Evolutionary conservation across 345 rosid species (phyloP).

Genomic region (Capsella bursapastoris): DNA sequence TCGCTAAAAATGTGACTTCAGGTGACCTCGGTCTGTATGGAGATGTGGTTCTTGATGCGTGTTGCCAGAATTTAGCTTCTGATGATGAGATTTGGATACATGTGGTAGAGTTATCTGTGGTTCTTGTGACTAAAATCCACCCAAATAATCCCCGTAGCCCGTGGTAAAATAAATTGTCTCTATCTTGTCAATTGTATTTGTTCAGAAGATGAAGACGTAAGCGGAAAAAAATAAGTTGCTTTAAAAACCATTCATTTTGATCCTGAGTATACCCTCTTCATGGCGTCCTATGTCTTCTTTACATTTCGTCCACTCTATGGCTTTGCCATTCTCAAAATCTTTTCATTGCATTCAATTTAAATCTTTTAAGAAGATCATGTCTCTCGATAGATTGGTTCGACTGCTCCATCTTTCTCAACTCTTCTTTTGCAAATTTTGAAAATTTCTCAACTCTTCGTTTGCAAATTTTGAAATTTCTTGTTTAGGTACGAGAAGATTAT

Average conservation of each 20-base stretch:
- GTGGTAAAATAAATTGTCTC: conserved; percentile 54
- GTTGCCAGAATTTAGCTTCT: conserved; percentile 85
- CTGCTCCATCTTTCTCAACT: conserved; percentile 2
- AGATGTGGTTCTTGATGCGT: conserved; percentile 86
- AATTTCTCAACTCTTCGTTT: conserved; percentile 4
- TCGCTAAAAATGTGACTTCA: conserved; percentile 64
- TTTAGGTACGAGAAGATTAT: conserved; percentile 74
- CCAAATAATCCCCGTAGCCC: conserved; percentile 71
- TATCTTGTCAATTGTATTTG: neutral
- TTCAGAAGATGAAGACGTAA: neutral
- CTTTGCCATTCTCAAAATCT: neutral
- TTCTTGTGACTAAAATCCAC: conserved; percentile 60
- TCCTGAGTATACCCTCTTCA: neutral
- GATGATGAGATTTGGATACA: conserved; percentile 78
- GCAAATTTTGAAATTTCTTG: neutral
- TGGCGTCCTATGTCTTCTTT: neutral
- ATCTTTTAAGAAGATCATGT: neutral
- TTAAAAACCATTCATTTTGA: neutral
- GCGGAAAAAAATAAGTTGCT: neutral
- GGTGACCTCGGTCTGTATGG: conserved; percentile 61
- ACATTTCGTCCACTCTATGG: neutral
- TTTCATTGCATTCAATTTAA: neutral
- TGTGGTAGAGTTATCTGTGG: conserved; percentile 82
- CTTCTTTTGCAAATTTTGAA: conserved; percentile 8
- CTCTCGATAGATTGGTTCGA: neutral